Percentiles rank a stretch among this genome's conserved stretches.
Evolutionary conservation across 2,329 filamentous ascomycete species (phyloP).

Genomic region (Epichloe uncinata): DNA sequence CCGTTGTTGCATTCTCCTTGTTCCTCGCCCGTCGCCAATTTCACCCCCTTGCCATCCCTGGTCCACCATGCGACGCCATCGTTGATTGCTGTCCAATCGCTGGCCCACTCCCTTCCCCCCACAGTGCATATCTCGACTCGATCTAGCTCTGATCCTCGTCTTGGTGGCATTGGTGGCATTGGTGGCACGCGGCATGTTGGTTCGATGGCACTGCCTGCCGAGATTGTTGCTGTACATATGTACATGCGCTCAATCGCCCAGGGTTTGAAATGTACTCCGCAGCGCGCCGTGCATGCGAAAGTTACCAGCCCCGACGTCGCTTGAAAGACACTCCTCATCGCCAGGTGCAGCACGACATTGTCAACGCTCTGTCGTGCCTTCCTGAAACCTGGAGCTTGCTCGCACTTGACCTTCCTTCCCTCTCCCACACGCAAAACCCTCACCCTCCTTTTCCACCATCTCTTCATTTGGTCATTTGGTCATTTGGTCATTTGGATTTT

Average conservation of each 20-base stretch:
- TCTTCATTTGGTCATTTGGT: background rate
- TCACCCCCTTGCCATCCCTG: background rate
- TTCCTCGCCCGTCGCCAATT: too few species aligned
- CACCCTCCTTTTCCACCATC: background rate
- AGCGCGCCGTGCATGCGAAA: too few species aligned
- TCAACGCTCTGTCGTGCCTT: background rate
- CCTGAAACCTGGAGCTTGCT: background rate
- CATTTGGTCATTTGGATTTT: background rate
- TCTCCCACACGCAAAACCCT: background rate
- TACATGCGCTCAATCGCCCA: background rate
- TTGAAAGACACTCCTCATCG: background rate
- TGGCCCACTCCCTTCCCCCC: background rate
- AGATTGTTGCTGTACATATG: background rate
- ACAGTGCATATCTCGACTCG: constrained; percentile 1
- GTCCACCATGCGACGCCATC: background rate
- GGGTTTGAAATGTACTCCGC: too few species aligned
- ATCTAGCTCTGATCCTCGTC: background rate
- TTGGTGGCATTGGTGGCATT: background rate
- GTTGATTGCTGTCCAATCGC: background rate
- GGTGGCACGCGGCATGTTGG: background rate
- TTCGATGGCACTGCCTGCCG: background rate
- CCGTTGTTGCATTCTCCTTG: too few species aligned
- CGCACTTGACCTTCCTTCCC: background rate
- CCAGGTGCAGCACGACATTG: background rate
- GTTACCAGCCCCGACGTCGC: background rate